phyloP scores from a whole-genome alignment of 192 early-diverging fungal species.

The Coemansia sp. region DNA sequence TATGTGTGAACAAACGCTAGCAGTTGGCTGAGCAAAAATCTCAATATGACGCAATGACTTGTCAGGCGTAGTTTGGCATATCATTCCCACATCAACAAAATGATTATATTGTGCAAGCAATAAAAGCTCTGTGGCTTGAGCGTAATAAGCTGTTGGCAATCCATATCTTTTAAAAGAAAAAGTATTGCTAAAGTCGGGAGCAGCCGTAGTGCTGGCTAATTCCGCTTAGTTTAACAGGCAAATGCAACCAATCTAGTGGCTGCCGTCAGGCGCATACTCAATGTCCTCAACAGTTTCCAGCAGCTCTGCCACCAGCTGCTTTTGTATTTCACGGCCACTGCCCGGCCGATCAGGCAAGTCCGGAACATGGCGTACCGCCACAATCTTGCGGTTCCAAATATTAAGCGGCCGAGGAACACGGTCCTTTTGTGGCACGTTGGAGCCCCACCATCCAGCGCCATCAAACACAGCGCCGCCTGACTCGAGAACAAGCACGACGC shows the following conservation, averaged over 20 bases:
- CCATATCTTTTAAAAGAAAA: neutral
- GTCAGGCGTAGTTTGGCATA: neutral
- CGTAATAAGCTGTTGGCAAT: neutral
- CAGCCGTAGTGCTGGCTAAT: neutral
- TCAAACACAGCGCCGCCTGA: conserved; percentile 78
- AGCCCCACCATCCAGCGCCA: conserved; percentile 54
- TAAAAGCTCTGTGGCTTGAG: neutral
- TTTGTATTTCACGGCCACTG: conserved; percentile 51
- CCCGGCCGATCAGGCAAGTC: conserved; percentile 33
- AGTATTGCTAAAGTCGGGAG: neutral
- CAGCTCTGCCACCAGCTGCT: conserved; percentile 58
- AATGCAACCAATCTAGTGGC: conserved; percentile 13
- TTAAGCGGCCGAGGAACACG: conserved; percentile 22
- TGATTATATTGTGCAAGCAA: neutral
- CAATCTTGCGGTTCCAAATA: conserved; percentile 43
- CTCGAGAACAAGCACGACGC: conserved; percentile 78
- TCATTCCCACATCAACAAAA: neutral
- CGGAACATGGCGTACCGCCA: conserved; percentile 35
- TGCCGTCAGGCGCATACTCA: conserved; percentile 47
- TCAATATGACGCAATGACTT: neutral
- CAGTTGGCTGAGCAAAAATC: no score
- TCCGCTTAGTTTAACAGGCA: no score
- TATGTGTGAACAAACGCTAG: no score
- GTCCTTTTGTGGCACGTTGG: conserved; percentile 16
- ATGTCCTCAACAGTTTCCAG: conserved; percentile 62